Evolutionary conservation across 306 rosid genomes (phyloP), one percentile per base, ranked within the genome.

Genomic region (Dryas drummondii): DNA sequence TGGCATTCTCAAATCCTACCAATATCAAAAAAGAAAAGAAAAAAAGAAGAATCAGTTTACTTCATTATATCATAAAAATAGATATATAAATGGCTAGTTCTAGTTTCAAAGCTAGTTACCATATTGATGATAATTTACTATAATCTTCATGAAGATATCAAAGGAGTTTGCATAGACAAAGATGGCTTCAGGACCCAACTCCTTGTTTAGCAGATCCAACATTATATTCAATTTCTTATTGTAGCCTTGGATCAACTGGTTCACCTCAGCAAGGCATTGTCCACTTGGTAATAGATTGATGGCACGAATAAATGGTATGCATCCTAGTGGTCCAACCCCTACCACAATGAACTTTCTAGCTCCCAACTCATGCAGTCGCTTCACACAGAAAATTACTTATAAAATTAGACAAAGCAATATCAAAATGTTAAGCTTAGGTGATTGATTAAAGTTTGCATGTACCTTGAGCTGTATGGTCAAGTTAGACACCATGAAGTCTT

Each of bases 271-370:
- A 0, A 70, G 72, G 76, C 91, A 87, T 15, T 78, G 26, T 9
- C 86, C 87, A 45, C 12, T 54, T 41, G 81, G 66, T 42, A 80
- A 13, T 17, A 82, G 64, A 46, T 73, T 77, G 3, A 82, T 26
- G 27, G 91, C 85, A 9, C 87, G 76, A 53, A 76, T 66, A 67
- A 82, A 87, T 17, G 91, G 91, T 63, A 87, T 82, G 84, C 91
- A 87, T 22, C 88, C 91, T 4, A 87, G 57, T 15, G 88, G 88
- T 59, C 85, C 91, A 66, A 87, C 19, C 41, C 88, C 85, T 26
- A 80, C 88, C 46, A 87, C 91, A 15, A 84, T 60, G 16, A 84
- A 71, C 72, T 87, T 87, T 60, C 88, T 81, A 4, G 82, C 91
- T 15, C 91, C 91, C 75, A 84, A 27, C 67, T 72, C 81, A 4